These are phyloP conservation scores for Ustilago vetiveriae DNA, from an alignment of 1,284 basidiomycete genomes.

Conservation along the genomic window DNA sequence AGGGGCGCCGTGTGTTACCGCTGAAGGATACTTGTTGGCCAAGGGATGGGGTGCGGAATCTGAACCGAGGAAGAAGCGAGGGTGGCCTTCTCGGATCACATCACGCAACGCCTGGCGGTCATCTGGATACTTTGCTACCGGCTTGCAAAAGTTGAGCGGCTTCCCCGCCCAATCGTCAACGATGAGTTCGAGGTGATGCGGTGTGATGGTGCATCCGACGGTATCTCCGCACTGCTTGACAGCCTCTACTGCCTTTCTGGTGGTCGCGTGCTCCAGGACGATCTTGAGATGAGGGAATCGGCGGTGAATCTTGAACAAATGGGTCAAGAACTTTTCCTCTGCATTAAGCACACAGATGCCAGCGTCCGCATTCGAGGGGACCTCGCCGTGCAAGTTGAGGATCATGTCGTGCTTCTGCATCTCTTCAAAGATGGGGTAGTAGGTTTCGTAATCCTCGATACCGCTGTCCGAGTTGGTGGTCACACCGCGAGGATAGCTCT, in stretches of 20 bases:
- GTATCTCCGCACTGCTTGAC: conserved; percentile 71
- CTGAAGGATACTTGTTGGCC: conserved; percentile 77
- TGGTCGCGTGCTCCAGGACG: conserved; percentile 99
- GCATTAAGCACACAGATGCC: conserved; percentile 95
- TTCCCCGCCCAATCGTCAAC: conserved; percentile 98
- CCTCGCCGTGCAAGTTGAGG: conserved; percentile 95
- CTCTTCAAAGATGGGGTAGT: conserved; percentile 91
- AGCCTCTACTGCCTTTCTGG: conserved; percentile 89
- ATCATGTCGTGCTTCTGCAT: conserved; percentile 96
- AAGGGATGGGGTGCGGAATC: conserved; percentile 95
- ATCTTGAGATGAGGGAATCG: conserved; percentile 93
- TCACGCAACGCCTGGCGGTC: conserved; percentile 86
- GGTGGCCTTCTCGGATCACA: conserved; percentile 79
- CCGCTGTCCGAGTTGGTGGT: conserved; percentile 97
- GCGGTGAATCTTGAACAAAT: conserved; percentile 82
- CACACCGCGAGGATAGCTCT: conserved; percentile 96
- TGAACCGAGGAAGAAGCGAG: conserved; percentile 96
- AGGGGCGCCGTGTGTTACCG: conserved; percentile 51
- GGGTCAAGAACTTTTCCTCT: conserved; percentile 87
- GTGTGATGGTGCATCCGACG: conserved; percentile 95
- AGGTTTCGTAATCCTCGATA: conserved; percentile 93
- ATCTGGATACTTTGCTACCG: conserved; percentile 93
- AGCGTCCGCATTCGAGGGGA: conserved; percentile 84
- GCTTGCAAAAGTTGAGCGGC: conserved; percentile 96
- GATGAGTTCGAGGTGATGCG: conserved; percentile 92